Conservation (phyloP, 2,329 filamentous ascomycete species). For the Gaeumannomyces tritici region DNA sequence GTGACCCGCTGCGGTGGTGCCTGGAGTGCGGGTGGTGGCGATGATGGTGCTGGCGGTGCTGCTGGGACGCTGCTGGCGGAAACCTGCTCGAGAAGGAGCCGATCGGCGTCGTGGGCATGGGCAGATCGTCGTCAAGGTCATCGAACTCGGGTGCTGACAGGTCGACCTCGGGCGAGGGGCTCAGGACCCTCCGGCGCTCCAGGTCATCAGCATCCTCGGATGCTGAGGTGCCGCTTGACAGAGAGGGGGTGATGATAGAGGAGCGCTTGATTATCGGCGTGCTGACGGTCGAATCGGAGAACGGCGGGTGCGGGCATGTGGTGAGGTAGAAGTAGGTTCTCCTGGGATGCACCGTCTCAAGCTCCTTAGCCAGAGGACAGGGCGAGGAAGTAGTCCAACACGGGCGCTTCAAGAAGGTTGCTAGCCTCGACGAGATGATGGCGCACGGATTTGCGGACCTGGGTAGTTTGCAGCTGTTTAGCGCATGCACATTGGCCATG, state of each 20-base stretch:
- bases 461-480: slow-evolving; percentile 2
- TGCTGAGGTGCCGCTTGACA: slow-evolving; percentile 59
- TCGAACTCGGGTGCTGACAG: slow-evolving; percentile 82
- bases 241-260: slow-evolving; percentile 72
- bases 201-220: slow-evolving; percentile 61
- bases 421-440: slow-evolving; percentile 86
- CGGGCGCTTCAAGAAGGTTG: slow-evolving; percentile 79
- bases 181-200: slow-evolving; percentile 59
- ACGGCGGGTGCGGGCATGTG: slow-evolving; percentile 72
- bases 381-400: slow-evolving; percentile 69
- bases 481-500: neutral
- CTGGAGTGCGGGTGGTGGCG: slow-evolving; percentile 23
- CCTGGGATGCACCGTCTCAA: slow-evolving; percentile 84
- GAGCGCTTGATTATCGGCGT: slow-evolving; percentile 29
- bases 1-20: slow-evolving; percentile 63
- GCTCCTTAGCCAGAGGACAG: slow-evolving; percentile 86
- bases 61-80: slow-evolving; percentile 11
- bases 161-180: slow-evolving; percentile 88
- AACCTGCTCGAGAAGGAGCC: slow-evolving; percentile 47
- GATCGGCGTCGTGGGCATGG: slow-evolving; percentile 51
- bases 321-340: slow-evolving; percentile 96
- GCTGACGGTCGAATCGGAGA: slow-evolving; percentile 51
- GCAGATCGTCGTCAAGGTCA: slow-evolving; percentile 52
- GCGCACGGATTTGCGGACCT: slow-evolving; percentile 95
- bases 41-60: slow-evolving; percentile 23